Conservation (phyloP, 2,329 filamentous ascomycete genomes). For the Pestalotiopsis sp. region DNA sequence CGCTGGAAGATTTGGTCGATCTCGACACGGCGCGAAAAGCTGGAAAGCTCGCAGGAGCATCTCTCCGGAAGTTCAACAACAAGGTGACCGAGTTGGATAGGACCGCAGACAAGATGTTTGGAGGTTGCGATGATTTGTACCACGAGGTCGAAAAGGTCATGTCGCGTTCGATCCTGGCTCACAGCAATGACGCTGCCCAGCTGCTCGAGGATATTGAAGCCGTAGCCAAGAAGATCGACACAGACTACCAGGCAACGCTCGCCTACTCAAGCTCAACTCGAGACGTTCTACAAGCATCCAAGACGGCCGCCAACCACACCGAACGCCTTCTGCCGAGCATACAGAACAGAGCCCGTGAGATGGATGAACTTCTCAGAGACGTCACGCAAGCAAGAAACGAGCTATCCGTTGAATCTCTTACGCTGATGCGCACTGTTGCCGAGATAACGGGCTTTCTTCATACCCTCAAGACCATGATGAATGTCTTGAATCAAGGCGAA, state of each 20-base stretch:
- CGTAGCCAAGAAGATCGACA: conserved; percentile 82
- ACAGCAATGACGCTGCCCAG: conserved; percentile 65
- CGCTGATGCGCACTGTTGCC: conserved; percentile 82
- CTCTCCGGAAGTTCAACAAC: conserved; percentile 60
- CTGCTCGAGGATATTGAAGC: conserved; percentile 85
- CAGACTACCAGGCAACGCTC: conserved; percentile 80
- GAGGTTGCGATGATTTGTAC: conserved; percentile 63
- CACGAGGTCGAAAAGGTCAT: conserved; percentile 64
- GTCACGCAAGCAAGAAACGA: conserved; percentile 69
- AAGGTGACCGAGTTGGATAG: conserved; percentile 65
- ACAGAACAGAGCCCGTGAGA: conserved; percentile 57
- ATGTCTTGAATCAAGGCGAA: conserved; percentile 69
- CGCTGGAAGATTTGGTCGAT: conserved; percentile 77
- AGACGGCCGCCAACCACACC: conserved; percentile 65
- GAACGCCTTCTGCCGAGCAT: conserved; percentile 63
- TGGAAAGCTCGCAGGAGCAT: conserved; percentile 63
- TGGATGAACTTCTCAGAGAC: conserved; percentile 62
- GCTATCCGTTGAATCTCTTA: conserved; percentile 66
- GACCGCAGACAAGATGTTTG: conserved; percentile 60
- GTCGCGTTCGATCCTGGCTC: conserved; percentile 56
- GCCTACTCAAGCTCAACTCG: conserved; percentile 66
- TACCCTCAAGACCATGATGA: conserved; percentile 72
- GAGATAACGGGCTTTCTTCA: conserved; percentile 76
- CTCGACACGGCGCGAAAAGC: conserved; percentile 72
- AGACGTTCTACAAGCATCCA: conserved; percentile 63